Evolutionary conservation across 2,329 filamentous ascomycete genomes (phyloP), one percentile per base, ranked within the genome.

Genomic region (Penicillium freii): DNA sequence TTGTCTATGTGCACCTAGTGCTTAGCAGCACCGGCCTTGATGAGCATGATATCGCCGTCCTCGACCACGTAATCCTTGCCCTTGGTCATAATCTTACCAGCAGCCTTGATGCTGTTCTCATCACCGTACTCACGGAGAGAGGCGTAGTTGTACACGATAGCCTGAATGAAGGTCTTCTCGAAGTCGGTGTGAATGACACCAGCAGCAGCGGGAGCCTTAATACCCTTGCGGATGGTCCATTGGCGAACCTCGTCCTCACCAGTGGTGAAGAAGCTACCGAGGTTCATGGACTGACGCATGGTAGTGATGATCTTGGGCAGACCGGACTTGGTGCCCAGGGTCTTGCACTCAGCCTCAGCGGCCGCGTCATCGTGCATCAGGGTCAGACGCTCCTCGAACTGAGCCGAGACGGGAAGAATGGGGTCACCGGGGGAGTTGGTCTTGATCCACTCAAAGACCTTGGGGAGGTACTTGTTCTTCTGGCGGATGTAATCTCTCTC

Each of bases 121-220:
- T 96, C 91, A 51, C 93, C 93, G 48, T 90, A 81, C 78, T 97
- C 94, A 79, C 88, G 91, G 53, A 99, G 80, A 2, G 83, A 79
- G 27, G 74, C 81, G 78, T 86, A 99, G 81, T 96, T 97, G 81
- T 96, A 97, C 31, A 97, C 92, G 63, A 99, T 84, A 62, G 84
- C 89, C 80, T 99, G 95, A 69, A 99, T 99, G 75, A 99, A 99
- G 0, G 95, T 99, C 87, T 99, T 99, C 78, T 99, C 94, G 66
- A 99, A 97, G 75, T 99, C 94, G 66, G 88, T 91, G 80, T 99
- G 94, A 67, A 99, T 99, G 62, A 99, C 94, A 83, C 94, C 94
- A 38, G 94, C 94, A 46, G 94, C 94, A 72, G 95, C 90, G 19
- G 94, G 94, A n/a, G 94, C 94, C 82, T 99, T 99, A 73, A 89